Evolutionary conservation across 2,329 filamentous ascomycete genomes (phyloP), one percentile per base, ranked within the genome.

Genomic region (Aspergillus sp.): DNA sequence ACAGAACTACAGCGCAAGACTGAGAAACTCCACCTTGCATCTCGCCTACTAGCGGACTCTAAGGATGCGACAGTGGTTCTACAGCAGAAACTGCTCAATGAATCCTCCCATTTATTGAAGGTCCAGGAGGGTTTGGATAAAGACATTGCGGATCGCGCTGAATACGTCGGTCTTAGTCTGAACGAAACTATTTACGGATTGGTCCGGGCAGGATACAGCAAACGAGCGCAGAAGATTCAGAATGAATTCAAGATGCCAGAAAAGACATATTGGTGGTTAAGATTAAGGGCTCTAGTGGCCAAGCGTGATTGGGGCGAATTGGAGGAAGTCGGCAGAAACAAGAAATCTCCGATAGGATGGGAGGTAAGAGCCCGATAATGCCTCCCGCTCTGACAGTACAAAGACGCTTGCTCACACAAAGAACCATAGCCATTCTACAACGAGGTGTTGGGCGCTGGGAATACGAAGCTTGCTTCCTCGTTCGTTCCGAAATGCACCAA

Each of bases 271-370:
- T 91, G 88, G 81, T 98, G 91, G 88, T 61, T 80, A 48, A 84
- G 88, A 52, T 76, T 98, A 29, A 82, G 91, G 57, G 93, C 90
- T 0, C 77, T 97, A 43, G 88, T 98, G 2, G 86, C 87, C 10
- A 88, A 89, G 64, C 79, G 93, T 46, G 87, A 95, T 62, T 98
- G 90, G 89, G 82, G 80, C 44, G 91, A 96, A 64, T 78, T 98
- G 48, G 90, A 97, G 65, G 90, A 96, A 57, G 79, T 88, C 56
- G 79, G 81, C 33, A 78, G 76, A 60, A 80, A 67, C 35, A 79
- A 86, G 61, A 94, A 90, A 67, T 93, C 86, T 48, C 88, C 91
- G 0, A 97, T 98, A 63, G 91, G 91, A 7, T 98, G 93, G 93
- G 88, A 94, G 79, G 86, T 88, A 69, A 74, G 81, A 45, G 48